phyloP scores from a whole-genome alignment of 225 moss, liverwort and hornwort genomes.

The Pseudoscleropodium purum region DNA sequence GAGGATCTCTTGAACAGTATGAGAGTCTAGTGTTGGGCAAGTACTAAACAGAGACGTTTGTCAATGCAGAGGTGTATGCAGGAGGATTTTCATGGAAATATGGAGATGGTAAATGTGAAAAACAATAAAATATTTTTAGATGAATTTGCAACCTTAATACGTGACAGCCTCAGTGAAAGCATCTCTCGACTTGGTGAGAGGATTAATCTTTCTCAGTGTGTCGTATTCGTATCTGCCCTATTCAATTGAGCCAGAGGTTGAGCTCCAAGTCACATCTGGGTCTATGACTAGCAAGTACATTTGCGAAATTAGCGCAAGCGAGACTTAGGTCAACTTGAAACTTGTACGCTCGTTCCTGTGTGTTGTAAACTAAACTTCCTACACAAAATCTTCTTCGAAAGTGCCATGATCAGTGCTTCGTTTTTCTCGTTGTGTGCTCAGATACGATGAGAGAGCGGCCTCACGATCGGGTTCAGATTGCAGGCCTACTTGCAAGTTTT shows the following conservation, averaged over 20 bases:
- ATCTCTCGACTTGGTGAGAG: slow-evolving; percentile 80
- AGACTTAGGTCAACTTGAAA: not conserved
- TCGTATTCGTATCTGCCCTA: slow-evolving; percentile 6
- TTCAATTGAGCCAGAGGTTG: not conserved
- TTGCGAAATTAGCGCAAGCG: not conserved
- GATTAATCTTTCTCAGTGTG: slow-evolving; percentile 4
- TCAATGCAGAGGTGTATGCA: slow-evolving; percentile 78
- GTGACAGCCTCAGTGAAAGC: slow-evolving; percentile 54
- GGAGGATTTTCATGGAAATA: slow-evolving; percentile 76
- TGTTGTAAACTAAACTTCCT: not conserved
- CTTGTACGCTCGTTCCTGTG: not conserved
- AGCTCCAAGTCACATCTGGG: not conserved
- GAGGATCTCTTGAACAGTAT: not conserved
- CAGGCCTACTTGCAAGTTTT: slow-evolving; percentile 74
- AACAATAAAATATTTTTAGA: slow-evolving; percentile 63
- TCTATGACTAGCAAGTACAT: not conserved
- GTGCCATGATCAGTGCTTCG: not conserved
- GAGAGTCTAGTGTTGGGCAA: not conserved
- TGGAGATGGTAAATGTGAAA: slow-evolving; percentile 73
- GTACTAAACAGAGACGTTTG: slow-evolving; percentile 3
- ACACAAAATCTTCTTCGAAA: not conserved
- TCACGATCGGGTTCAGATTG: slow-evolving; percentile 58
- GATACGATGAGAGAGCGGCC: slow-evolving; percentile 72
- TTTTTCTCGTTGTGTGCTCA: slow-evolving; percentile 7
- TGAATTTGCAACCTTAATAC: slow-evolving; percentile 54